Evolutionary conservation across 805 yeast genomes (phyloP).

Genomic region (Jamesozyma lodderae): DNA sequence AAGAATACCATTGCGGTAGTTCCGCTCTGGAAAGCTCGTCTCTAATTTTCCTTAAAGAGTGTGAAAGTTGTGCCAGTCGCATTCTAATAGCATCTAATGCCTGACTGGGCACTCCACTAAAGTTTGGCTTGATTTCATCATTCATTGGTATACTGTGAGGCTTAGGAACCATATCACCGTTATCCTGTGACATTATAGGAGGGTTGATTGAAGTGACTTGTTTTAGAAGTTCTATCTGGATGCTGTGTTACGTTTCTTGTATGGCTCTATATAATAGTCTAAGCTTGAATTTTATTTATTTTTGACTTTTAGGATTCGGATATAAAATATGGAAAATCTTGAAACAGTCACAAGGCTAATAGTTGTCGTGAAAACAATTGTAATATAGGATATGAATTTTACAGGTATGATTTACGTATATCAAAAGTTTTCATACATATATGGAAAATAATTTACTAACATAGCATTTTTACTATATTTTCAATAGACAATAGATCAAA

Average conservation of each 20-base stretch:
- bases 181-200: conserved; percentile 4
- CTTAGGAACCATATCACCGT: not conserved
- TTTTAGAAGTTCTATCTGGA: too few species aligned
- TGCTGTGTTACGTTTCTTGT: too few species aligned
- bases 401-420: not conserved
- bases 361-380: too few species aligned
- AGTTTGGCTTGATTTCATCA: conserved; percentile 8
- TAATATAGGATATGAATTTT: not conserved
- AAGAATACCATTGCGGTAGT: conserved; percentile 43
- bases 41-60: conserved; percentile 49
- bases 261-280: too few species aligned
- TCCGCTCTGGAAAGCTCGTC: conserved; percentile 41
- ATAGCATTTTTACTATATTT: not conserved
- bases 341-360: too few species aligned
- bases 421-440: not conserved
- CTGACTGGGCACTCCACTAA: conserved; percentile 46
- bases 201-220: too few species aligned
- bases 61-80: conserved; percentile 51
- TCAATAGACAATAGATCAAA: conserved; percentile 21
- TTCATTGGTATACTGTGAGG: conserved; percentile 1
- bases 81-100: conserved; percentile 55
- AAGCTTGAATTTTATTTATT: too few species aligned
- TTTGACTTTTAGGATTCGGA: too few species aligned
- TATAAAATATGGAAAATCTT: too few species aligned
- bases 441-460: not conserved